Base-by-base conservation (phyloP, 2,329 filamentous ascomycete genomes). In the Pseudocercospora fijiensis region DNA sequence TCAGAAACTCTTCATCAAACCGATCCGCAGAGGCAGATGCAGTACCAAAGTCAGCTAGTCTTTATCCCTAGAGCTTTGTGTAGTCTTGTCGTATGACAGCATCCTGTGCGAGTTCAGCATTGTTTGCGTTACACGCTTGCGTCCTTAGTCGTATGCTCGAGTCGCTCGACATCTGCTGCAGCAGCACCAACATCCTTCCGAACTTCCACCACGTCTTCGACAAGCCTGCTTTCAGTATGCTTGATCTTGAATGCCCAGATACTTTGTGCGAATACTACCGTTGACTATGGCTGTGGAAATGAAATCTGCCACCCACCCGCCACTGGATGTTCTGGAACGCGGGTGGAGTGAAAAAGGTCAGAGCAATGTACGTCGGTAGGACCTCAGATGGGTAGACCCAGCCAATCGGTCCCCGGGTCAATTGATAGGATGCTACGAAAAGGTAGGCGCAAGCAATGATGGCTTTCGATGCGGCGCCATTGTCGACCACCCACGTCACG, bases 211-310 rank as follows among this genome's bases (percentile, higher is more conserved):
- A 61, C 58, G 18, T 64, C 62, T 4, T 61, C 52, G 16, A 49
- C 16, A 22, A 64, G 45, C 27, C 41, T 57, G 33, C 62, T 61
- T 20, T 43, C 22, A 16, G 53, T 57, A 30, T 64, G 53, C 47
- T 58, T 58, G 53, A 64, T 64, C 62, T 61, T 64, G 62, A 64
- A 61, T 18, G 62, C 58, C 62, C 62, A 64, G 22, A 64, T 61
- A 11, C 58, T 61, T 51, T 64, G 62, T 18, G 58, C 62, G 28
- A 67, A 82, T 0, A 81, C 76, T 65, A 18, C n/a, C 8, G 26
- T 20, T 47, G 7, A 26, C 5, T 16, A 11, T 11, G 28, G 5
- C 4, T 16, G 37, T 20, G 18, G n/a, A n/a, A n/a, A n/a, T n/a
- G n/a, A n/a, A 22, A 3, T 9, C 26, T 33, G 22, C 8, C n/a